Evolutionary conservation across 495 filamentous ascomycete genomes (phyloP), one percentile per base, ranked within the genome.

Genomic region (Sphaerosporella brunnea): DNA sequence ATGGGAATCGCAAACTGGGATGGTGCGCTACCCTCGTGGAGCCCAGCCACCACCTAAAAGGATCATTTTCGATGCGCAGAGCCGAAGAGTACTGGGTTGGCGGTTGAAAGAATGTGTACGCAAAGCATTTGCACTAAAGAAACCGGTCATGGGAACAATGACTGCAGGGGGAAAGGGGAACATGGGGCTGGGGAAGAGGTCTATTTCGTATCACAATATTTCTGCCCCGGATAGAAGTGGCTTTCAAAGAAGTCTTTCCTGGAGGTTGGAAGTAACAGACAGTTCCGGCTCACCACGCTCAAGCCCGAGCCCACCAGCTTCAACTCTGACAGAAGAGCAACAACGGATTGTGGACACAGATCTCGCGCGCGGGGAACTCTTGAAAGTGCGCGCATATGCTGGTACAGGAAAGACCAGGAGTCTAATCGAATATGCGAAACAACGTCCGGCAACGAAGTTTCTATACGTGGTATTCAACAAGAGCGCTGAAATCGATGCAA

Each of bases 361-460:
- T 45, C 16, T 58, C n/a, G 1, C 2, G 21, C 15, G 21, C 8
- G 49, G 50, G 0, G 53, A 52, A 4, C 35, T 58, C 4, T 46
- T 58, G 41, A 55, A 58, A 20, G 24, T 58, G 10, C 39, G 49
- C 21, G 55, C 55, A 4, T 58, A 49, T 30, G 55, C 49, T 16
- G 55, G 55, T 16, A 58, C 55, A 9, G 55, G 55, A 28, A 58
- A 58, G 47, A 58, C 55, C 0, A 49, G 51, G 40, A 41, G 53
- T 39, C 48, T 58, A 23, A 25, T 36, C 9, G 53, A 58, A 28
- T 58, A 58, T 38, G 49, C 55, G 2, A 56, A 47, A 19, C 21
- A 39, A 38, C 51, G 55, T 18, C 55, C 55, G 3, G 8, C 20
- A 2, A 49, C 19, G 26, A 44, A n/a, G 16, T 55, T 58, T n/a